Percentiles rank a stretch among this genome's conserved stretches.
phyloP scores from a whole-genome alignment of 1,284 basidiomycete genomes.

The Trichosporon coremiiforme region DNA sequence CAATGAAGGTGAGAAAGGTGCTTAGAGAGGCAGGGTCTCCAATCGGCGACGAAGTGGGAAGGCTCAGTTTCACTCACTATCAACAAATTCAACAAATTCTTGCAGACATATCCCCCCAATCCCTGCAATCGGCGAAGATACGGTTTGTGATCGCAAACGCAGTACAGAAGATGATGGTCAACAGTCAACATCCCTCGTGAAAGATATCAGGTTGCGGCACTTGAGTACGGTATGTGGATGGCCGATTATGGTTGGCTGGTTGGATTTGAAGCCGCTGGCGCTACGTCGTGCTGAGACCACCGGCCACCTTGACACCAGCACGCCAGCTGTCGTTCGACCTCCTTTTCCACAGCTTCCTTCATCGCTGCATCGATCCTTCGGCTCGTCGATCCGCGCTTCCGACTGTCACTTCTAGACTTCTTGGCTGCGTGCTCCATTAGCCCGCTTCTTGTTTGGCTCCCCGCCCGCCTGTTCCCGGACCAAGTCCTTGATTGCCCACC shows the following conservation, averaged over 20 bases:
- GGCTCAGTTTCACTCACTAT: too few relatives aligned
- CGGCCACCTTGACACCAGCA: constrained; percentile 5
- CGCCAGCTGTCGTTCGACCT: constrained; percentile 3
- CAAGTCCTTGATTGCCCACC: background rate
- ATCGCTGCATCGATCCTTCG: constrained; percentile 5
- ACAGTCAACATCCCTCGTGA: background rate
- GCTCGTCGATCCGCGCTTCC: constrained; percentile 12
- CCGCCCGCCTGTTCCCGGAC: background rate
- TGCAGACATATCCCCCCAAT: too few relatives aligned
- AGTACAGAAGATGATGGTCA: background rate
- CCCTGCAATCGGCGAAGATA: too few relatives aligned
- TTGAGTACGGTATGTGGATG: background rate
- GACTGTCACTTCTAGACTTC: background rate
- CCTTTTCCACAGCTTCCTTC: background rate
- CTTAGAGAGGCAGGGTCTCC: too few relatives aligned
- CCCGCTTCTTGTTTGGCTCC: constrained; percentile 5
- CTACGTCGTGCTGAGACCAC: background rate
- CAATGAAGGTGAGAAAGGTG: background rate
- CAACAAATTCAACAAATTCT: too few relatives aligned
- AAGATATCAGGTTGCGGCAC: background rate
- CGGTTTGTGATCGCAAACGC: background rate
- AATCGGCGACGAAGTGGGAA: too few relatives aligned
- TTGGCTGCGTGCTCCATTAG: background rate
- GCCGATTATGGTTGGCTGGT: constrained; percentile 16
- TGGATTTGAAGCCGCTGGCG: constrained; percentile 4